Base-by-base conservation (phyloP, 2,329 filamentous ascomycete genomes). In the Cytospora paraplurivora region DNA sequence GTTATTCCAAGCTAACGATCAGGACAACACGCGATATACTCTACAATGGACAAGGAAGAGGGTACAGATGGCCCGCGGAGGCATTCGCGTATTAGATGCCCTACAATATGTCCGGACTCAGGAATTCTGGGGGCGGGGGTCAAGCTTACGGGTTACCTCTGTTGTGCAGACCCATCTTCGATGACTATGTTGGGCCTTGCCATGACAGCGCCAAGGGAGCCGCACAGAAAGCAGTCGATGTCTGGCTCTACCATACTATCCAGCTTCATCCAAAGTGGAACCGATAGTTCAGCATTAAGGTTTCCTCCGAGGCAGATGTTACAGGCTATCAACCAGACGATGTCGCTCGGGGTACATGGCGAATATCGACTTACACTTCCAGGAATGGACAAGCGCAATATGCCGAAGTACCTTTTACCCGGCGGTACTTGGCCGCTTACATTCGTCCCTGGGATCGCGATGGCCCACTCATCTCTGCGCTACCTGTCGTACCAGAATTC, bases 391-490 rank as follows among this genome's bases (percentile, higher is more conserved):
- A 66, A 66, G 64, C 62, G 64, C 52, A 6, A 17, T 59, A 11
- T n/a, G 19, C 51, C 1, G 50, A 59, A 38, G 62, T 66, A 66
- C 50, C 62, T 50, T 56, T 59, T 56, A 66, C 62, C 35, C 37
- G n/a, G 49, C n/a, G 33, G 50, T 64, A 62, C 62, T 41, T 64
- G 41, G 56, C 41, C 61, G 49, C 53, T 35, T 55, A 54, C 60
- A 59, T 60, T 53, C 27, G 27, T 51, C 37, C 55, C 57, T 58
- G 37, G 54, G 56, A 66, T 66, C 62, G 61, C 54, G 64, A 66
- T 64, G 61, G 38, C 52, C 56, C 62, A 56, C 51, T 50, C 60
- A 33, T 53, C 51, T 59, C 61, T 58, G 38, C 21, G 47, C 51
- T 56, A 63, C 55, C 51, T 55, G 51, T 55, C 32, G 33, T 61